Evolutionary conservation across 1,284 basidiomycete species (phyloP).

Genomic region (Amylostereum areolatum): DNA sequence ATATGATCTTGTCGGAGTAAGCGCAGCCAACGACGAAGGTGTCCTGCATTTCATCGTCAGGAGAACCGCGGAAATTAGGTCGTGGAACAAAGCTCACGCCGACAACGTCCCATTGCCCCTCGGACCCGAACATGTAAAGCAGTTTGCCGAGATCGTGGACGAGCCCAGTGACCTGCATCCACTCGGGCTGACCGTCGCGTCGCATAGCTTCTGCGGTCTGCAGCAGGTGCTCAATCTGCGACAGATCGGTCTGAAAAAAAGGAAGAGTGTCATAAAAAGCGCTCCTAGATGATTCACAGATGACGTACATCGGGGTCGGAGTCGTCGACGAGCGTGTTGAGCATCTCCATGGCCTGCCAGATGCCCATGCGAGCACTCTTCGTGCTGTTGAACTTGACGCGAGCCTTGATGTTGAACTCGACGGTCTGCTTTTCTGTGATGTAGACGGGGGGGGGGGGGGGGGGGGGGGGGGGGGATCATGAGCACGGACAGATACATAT

Average conservation of each 20-base stretch:
- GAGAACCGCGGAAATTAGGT: not conserved
- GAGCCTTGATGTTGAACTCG: slow-evolving; percentile 73
- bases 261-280: too few species aligned
- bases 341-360: slow-evolving; percentile 89
- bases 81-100: slow-evolving; percentile 51
- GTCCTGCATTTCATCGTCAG: slow-evolving; percentile 41
- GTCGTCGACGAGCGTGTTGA: slow-evolving; percentile 85
- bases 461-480: too few species aligned
- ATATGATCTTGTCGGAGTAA: slow-evolving; percentile 81
- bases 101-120: slow-evolving; percentile 92
- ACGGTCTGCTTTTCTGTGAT: slow-evolving; percentile 79
- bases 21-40: slow-evolving; percentile 86
- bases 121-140: slow-evolving; percentile 73
- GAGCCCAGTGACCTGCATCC: slow-evolving; percentile 88
- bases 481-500: slow-evolving; percentile 1
- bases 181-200: slow-evolving; percentile 82
- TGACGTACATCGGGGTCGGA: slow-evolving; percentile 75
- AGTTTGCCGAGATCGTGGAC: slow-evolving; percentile 88
- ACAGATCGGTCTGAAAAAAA: slow-evolving; percentile 54
- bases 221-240: slow-evolving; percentile 87
- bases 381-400: slow-evolving; percentile 64
- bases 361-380: slow-evolving; percentile 67
- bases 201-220: slow-evolving; percentile 92
- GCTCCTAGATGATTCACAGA: slow-evolving; percentile 4
- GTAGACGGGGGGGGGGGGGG: too few species aligned